Conservation (phyloP, 805 yeast species). For the Scheffersomyces spartinae region DNA sequence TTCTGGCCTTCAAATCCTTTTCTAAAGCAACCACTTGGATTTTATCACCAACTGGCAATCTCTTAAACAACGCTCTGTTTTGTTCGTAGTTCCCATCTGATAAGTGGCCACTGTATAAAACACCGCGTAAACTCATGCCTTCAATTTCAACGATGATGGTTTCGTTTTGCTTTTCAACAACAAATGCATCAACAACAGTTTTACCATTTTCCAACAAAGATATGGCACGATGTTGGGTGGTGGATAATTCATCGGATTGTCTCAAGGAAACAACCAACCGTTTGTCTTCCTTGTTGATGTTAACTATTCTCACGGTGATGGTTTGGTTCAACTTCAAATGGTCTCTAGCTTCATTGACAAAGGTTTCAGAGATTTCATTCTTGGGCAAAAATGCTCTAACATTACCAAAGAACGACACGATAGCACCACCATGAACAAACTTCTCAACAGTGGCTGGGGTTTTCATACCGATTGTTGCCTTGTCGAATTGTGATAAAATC, state of each 20-base stretch:
- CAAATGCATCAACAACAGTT: constrained; percentile 43
- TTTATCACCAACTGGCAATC: constrained; percentile 47
- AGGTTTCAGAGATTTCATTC: constrained; percentile 83
- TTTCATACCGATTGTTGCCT: constrained; percentile 33
- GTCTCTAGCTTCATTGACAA: constrained; percentile 65
- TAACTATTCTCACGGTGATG: constrained; percentile 52
- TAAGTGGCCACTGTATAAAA: constrained; percentile 61
- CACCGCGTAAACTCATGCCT: constrained; percentile 49
- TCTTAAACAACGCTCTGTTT: constrained; percentile 54
- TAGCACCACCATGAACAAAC: constrained; percentile 66
- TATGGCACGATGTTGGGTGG: constrained; percentile 35
- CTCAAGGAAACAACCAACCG: constrained; percentile 67
- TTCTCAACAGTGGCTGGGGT: constrained; percentile 67
- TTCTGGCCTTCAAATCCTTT: constrained; percentile 48
- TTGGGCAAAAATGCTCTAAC: constrained; percentile 75
- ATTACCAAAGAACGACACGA: constrained; percentile 73
- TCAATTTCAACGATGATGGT: constrained; percentile 53
- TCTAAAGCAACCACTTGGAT: constrained; percentile 57
- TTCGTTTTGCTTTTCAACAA: constrained; percentile 70
- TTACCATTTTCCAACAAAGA: constrained; percentile 46
- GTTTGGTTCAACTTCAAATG: constrained; percentile 79
- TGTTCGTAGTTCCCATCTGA: constrained; percentile 69
- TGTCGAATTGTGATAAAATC: constrained; percentile 28
- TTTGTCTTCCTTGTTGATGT: constrained; percentile 39
- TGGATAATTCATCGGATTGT: constrained; percentile 42